Base-by-base conservation (phyloP, 129 eudicot species). In the Flaveria bidentis region DNA sequence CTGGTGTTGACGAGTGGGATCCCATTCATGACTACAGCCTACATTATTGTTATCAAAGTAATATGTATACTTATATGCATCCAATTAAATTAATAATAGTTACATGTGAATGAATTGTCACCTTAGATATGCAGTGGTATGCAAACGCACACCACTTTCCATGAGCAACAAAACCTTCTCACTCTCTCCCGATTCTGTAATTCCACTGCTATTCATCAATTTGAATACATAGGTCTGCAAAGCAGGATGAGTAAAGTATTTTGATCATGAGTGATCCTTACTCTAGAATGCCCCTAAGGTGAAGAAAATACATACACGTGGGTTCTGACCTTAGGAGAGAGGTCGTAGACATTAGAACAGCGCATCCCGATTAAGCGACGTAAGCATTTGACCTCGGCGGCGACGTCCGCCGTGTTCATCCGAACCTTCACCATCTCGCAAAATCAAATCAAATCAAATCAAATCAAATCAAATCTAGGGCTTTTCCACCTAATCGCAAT, bases 361-460 rank as follows among this genome's bases (percentile, higher is more conserved):
- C 99, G 99, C 99, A 94, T 94, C 65, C 99, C 99, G 67, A 94
- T 94, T 33, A 94, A 79, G 13, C 86, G 91, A 1, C 97, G 96
- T 71, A 94, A 84, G 78, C 97, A 94, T 78, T 94, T 94, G 28
- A 94, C 97, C 83, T 94, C 98, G n/a, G 98, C 98, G 82, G 98
- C 98, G 52, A 93, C 97, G 44, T 93, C 99, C 52, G 99, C 99
- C 69, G 99, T 94, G 89, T 94, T 94, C 99, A 94, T 94, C 66
- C 99, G 97, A 49, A 91, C 97, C 83, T 94, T 94, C 91, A 94
- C 99, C 99, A 94, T 94, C 41, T 80, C 67, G 67, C 13, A 36
- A 36, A 36, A 36, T 36, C 41, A 36, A 36, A 36, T 36, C 41
- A 28, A 28, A 28, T 28, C 30, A 28, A 26, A 26, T 26, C 28